phyloP scores from a whole-genome alignment of 2,329 filamentous ascomycete genomes.

The Nigrospora osmanthi region DNA sequence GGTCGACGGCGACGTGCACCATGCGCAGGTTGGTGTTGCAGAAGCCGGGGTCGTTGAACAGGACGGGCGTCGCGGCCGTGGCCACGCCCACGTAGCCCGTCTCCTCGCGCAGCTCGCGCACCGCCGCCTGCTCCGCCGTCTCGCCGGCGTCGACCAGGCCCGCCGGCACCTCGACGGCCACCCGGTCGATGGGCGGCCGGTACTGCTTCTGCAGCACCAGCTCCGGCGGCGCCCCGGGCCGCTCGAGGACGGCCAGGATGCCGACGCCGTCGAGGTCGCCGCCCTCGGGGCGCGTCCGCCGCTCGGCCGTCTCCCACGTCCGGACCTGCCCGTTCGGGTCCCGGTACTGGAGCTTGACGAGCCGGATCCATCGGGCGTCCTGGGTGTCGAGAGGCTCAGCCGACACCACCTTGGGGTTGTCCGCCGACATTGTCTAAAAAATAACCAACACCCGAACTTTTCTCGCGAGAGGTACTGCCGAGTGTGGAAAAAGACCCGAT shows the following conservation, averaged over 20 bases:
- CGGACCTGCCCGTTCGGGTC: constrained; percentile 52
- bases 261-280: constrained; percentile 65
- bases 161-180: constrained; percentile 58
- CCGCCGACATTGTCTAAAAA: too few species aligned
- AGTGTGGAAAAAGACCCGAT: too few species aligned
- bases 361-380: constrained; percentile 5
- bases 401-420: too few species aligned
- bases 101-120: constrained; percentile 59
- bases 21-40: constrained; percentile 61
- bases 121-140: constrained; percentile 50
- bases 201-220: constrained; percentile 62
- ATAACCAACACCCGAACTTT: too few species aligned
- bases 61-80: constrained; percentile 34
- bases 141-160: constrained; percentile 57
- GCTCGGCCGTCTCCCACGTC: constrained; percentile 66
- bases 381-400: not conserved
- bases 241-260: constrained; percentile 61
- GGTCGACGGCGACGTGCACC: constrained; percentile 68
- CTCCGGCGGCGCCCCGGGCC: constrained; percentile 40
- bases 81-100: constrained; percentile 54
- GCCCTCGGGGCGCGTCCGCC: constrained; percentile 55
- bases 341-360: constrained; percentile 35
- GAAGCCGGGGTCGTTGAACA: constrained; percentile 47
- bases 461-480: too few species aligned
- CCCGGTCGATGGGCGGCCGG: constrained; percentile 50